Base-by-base conservation (phyloP, 2,329 filamentous ascomycete genomes). In the Trichoderma koningii region DNA sequence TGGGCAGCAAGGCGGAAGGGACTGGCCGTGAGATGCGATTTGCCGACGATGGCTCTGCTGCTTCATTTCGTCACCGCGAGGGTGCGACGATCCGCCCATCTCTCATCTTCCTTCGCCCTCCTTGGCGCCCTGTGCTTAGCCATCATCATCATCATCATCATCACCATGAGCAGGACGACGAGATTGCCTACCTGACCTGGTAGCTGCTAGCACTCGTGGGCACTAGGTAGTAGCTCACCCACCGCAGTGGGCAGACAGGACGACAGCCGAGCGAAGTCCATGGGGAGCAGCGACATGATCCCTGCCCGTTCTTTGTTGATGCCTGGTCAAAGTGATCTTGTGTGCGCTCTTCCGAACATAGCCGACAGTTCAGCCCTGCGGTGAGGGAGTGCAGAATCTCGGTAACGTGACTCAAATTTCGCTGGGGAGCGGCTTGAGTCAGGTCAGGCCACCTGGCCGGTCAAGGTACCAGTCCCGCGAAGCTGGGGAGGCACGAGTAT, bases 331-430 rank as follows among this genome's bases (percentile, higher is more conserved):
- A 9, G n/a, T 41, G 28, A 9, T 34, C 5, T 48, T 60, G 30
- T 23, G 28, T 41, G 14, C 28, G 9, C 45, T 51, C 30, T 48
- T 21, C 59, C 59, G 59, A 21, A 28, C 59, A 42, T 63, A 53
- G 41, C 59, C 59, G 45, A 26, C 38, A 41, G 47, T 62, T 62
- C 59, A 53, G 59, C 59, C 50, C 48, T 63, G 59, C 26, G 14
- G 15, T 53, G 50, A 63, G 50, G 28, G 28, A 47, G 45, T 15
- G 38, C 41, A 62, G 26, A 51, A 52, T 38, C 44, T 52, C 34
- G 41, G 53, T 63, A 51, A 63, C 48, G 38, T 62, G 47, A 61
- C 4, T 34, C 21, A 30, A 52, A 14, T 41, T 21, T 45, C 26
- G 41, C 48, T 53, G 44, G 47, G 23, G 52, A 21, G 7, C 9